A percentile compares a stretch with the other conserved stretches of the same genome.
Conservation (phyloP, 495 filamentous ascomycete species). For the Podospora fimiseda region DNA sequence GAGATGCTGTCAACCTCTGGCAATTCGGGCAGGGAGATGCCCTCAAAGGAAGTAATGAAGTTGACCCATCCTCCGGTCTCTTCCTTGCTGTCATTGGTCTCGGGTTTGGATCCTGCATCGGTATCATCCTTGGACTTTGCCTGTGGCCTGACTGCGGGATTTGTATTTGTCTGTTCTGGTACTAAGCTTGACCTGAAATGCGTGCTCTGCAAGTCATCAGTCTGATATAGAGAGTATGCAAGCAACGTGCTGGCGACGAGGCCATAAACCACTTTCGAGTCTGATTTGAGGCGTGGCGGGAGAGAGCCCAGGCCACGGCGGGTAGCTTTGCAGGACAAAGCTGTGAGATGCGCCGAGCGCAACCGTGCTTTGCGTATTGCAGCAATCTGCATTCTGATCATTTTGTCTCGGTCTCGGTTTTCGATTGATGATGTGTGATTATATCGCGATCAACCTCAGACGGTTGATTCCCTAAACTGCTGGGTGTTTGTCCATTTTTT, state of each 20-base stretch:
- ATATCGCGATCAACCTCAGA: no score
- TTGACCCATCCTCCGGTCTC: constrained; percentile 47
- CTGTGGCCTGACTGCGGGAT: no score
- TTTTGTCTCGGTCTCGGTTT: not conserved
- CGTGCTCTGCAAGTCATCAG: constrained; percentile 26
- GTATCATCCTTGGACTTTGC: not conserved
- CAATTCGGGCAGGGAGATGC: constrained; percentile 46
- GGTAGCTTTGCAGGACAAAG: not conserved
- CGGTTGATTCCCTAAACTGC: no score
- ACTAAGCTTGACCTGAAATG: not conserved
- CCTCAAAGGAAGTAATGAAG: constrained; percentile 53
- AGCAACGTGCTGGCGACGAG: constrained; percentile 33
- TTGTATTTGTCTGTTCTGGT: not conserved
- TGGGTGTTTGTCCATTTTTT: no score
- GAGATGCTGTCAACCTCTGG: constrained; percentile 54
- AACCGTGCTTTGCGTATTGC: not conserved
- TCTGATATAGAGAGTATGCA: constrained; percentile 38
- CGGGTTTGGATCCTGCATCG: not conserved
- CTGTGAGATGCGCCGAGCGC: not conserved
- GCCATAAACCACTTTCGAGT: constrained; percentile 19
- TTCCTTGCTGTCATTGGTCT: constrained; percentile 6
- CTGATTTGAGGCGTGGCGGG: constrained; percentile 1
- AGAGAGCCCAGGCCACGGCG: not conserved
- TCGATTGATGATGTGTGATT: no score
- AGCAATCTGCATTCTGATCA: not conserved